Evolutionary conservation across 495 filamentous ascomycete species (phyloP).

Genomic region (Jackrogersella multiformis): DNA sequence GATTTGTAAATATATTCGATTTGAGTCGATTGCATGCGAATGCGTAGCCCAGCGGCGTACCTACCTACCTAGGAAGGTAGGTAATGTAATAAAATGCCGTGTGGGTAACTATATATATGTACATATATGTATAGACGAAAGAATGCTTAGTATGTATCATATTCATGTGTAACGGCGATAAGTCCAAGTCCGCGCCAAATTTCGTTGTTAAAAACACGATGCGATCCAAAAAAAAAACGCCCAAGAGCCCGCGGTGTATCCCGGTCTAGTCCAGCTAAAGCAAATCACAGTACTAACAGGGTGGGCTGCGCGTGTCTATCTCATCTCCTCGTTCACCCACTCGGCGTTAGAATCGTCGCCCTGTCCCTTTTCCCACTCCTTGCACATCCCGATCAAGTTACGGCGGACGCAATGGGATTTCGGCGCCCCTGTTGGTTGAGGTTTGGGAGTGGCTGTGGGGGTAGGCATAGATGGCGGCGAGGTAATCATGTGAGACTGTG

Average conservation of each 20-base stretch:
- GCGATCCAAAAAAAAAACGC: conserved; percentile 28
- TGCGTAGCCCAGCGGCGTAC: neutral
- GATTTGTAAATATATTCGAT: conserved; percentile 10
- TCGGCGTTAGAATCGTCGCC: neutral
- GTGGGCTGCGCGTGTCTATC: conserved; percentile 1
- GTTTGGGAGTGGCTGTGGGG: conserved; percentile 35
- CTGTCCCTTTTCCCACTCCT: conserved; percentile 45
- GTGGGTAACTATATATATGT: no score
- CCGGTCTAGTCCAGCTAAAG: conserved; percentile 39
- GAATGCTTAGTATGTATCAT: conserved; percentile 9
- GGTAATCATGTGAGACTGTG: conserved; percentile 48
- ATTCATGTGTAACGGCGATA: neutral
- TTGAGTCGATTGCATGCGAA: conserved; percentile 22
- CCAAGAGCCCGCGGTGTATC: conserved; percentile 25
- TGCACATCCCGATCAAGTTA: conserved; percentile 56
- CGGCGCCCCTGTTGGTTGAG: conserved; percentile 25
- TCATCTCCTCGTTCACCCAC: conserved; percentile 43
- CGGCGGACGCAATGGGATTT: conserved; percentile 48
- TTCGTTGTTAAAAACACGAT: neutral
- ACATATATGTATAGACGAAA: conserved; percentile 2
- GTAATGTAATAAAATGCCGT: neutral
- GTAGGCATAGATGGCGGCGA: conserved; percentile 46
- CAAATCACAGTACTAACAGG: conserved; percentile 7
- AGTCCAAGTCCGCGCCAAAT: conserved; percentile 12
- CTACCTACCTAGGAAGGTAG: no score